A percentile compares a stretch with the other conserved stretches of the same genome.
Evolutionary conservation across 1,139 yeast genomes (phyloP).

Genomic region (Hansenula sp.): DNA sequence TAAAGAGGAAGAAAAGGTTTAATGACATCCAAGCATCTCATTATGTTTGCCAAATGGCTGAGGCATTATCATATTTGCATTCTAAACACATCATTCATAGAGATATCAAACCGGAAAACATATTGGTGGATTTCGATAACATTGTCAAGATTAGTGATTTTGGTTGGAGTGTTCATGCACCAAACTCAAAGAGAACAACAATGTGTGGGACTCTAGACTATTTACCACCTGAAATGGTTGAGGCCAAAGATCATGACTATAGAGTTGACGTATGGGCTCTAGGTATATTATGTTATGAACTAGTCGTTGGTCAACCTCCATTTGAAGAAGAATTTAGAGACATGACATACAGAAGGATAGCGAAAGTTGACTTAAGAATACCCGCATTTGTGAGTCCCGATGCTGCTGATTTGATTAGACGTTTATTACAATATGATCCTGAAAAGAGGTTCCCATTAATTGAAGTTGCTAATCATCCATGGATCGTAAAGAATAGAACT

Average conservation of each 20-base stretch:
- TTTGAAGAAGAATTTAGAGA: constrained; percentile 76
- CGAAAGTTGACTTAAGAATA: constrained; percentile 67
- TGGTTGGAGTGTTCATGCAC: constrained; percentile 89
- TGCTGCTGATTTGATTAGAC: constrained; percentile 70
- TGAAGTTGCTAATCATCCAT: constrained; percentile 71
- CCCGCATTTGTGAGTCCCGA: constrained; percentile 69
- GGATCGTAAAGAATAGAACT: constrained; percentile 68
- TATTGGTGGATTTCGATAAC: constrained; percentile 70
- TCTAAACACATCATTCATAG: constrained; percentile 79
- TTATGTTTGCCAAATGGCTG: constrained; percentile 80
- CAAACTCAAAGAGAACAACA: constrained; percentile 60
- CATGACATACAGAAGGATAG: constrained; percentile 76
- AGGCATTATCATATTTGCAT: constrained; percentile 75
- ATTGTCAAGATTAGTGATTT: constrained; percentile 83
- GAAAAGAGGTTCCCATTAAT: constrained; percentile 55
- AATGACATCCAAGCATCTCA: constrained; percentile 70
- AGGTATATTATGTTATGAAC: constrained; percentile 83
- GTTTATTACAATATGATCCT: constrained; percentile 62
- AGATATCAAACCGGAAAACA: constrained; percentile 91
- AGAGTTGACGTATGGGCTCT: constrained; percentile 91
- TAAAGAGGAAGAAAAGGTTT: constrained; percentile 63
- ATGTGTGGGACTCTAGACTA: constrained; percentile 96
- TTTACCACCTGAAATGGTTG: constrained; percentile 94
- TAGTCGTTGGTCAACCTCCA: constrained; percentile 86
- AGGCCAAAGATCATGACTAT: constrained; percentile 72